These are phyloP conservation scores for Sonneratia caseolaris DNA, from an alignment of 345 rosid species.

Conservation along the genomic window DNA sequence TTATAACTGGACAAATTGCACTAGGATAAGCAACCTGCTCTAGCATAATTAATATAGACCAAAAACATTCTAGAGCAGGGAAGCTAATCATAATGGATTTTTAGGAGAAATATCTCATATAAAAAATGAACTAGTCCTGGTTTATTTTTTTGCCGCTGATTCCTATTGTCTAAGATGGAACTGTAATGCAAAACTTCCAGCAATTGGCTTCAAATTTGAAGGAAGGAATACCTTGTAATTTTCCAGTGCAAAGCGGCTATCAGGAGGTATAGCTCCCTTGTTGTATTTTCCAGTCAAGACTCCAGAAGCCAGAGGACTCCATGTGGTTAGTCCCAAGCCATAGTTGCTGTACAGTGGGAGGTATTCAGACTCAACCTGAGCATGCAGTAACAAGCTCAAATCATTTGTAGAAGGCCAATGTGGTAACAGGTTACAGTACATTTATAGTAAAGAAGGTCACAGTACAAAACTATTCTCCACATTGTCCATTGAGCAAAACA, in stretches of 20 bases:
- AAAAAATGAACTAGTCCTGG: neutral
- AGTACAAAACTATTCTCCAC: neutral
- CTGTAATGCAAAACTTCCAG: neutral
- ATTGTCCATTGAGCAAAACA: neutral
- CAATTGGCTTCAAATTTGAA: neutral
- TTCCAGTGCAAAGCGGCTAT: slow-evolving; percentile 91
- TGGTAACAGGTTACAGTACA: neutral
- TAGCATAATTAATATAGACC: neutral
- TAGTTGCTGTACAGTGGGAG: slow-evolving; percentile 71
- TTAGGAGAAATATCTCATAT: neutral
- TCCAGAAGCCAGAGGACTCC: slow-evolving; percentile 99
- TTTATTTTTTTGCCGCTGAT: neutral
- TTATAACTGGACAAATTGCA: neutral
- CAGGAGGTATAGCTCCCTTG: slow-evolving; percentile 78
- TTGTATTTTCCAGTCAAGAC: slow-evolving; percentile 95
- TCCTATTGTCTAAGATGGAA: neutral
- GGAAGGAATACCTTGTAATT: slow-evolving; percentile 60
- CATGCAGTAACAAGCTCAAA: slow-evolving; percentile 11
- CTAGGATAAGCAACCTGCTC: neutral
- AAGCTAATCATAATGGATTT: neutral
- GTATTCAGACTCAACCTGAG: slow-evolving; percentile 84
- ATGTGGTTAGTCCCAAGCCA: slow-evolving; percentile 91
- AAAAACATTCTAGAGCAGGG: neutral
- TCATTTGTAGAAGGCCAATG: neutral
- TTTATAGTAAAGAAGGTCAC: no score